phyloP scores from a whole-genome alignment of 2,329 filamentous ascomycete genomes.

The Nemania sp. region DNA sequence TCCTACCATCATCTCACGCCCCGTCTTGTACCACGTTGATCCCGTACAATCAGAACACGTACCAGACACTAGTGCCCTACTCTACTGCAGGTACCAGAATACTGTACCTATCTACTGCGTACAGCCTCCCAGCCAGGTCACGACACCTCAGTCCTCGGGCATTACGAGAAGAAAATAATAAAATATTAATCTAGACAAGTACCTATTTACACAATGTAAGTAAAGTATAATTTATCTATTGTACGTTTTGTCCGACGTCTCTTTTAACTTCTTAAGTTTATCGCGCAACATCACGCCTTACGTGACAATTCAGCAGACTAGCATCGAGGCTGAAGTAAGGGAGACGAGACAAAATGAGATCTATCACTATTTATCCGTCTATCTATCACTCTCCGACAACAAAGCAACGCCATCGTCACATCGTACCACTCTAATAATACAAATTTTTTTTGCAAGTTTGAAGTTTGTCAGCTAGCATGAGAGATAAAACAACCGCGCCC shows the following conservation, averaged over 20 bases:
- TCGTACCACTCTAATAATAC: conserved; percentile 7
- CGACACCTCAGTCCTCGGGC: conserved; percentile 4
- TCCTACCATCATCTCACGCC: conserved; percentile 27
- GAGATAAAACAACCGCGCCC: conserved; percentile 9
- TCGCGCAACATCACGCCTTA: not conserved
- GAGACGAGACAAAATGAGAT: conserved; percentile 18
- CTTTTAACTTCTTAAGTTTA: not conserved
- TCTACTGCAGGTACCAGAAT: not conserved
- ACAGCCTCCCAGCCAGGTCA: not conserved
- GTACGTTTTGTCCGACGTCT: not conserved
- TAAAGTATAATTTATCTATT: too few species aligned
- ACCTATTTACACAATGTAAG: too few species aligned
- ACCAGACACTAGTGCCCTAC: not conserved
- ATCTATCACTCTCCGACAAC: too few species aligned
- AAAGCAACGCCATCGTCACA: conserved; percentile 2
- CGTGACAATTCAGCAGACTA: conserved; percentile 2
- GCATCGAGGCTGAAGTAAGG: not conserved
- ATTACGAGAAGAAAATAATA: too few species aligned
- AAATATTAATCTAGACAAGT: too few species aligned
- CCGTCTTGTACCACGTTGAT: conserved; percentile 29
- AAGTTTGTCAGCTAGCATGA: not conserved
- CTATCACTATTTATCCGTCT: not conserved
- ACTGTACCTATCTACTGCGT: too few species aligned
- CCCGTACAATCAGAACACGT: conserved; percentile 12
- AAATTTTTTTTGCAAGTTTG: too few species aligned